Evolutionary conservation across 2,329 filamentous ascomycete species (phyloP), one percentile per base, ranked within the genome.

Genomic region (Neofusicoccum parvum): DNA sequence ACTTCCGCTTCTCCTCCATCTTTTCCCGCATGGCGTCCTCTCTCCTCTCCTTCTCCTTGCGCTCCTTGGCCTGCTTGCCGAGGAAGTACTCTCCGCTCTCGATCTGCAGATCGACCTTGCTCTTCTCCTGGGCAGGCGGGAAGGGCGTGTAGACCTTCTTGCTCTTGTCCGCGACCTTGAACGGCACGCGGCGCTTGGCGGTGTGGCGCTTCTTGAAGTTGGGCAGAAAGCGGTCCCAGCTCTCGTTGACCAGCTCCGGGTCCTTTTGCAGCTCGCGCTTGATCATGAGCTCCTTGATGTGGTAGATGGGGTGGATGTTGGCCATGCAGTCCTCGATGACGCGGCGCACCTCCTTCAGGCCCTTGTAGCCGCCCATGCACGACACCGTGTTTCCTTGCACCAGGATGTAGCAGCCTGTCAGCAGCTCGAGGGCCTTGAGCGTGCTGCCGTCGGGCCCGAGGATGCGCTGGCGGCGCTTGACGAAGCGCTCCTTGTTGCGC

Each of bases 141-240:
- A 99, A 99, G 10, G 95, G 94, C 70, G 96, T 99, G 84, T 97
- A 99, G 12, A 85, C 80, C 86, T 97, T 98, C 86, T 94, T 96
- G 76, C 83, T 80, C 86, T 99, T 99, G 83, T 99, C 94, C 63
- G 87, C 92, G 75, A 99, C 89, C 74, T 92, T 92, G 83, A 87
- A 87, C 0, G 95, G 96, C 72, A 89, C 88, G 70, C 88, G 87
- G 70, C 95, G 86, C 82, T 93, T 94, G 81, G 88, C 93, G 70
- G 98, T 85, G 65, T 90, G 94, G 74, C 92, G 89, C 84, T 92
- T 96, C 87, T 96, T 97, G 84, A 98, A 98, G 78, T 99, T 93
- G 59, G 95, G 95, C 60, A 99, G 84, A 82, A 98, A 99, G 17
- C 94, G 88, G 73, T 96, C 93, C 94, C 94, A 99, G 77, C 88